Evolutionary conservation across 225 moss, liverwort and hornwort genomes (phyloP).

Genomic region (Antitrichia curtipendula): DNA sequence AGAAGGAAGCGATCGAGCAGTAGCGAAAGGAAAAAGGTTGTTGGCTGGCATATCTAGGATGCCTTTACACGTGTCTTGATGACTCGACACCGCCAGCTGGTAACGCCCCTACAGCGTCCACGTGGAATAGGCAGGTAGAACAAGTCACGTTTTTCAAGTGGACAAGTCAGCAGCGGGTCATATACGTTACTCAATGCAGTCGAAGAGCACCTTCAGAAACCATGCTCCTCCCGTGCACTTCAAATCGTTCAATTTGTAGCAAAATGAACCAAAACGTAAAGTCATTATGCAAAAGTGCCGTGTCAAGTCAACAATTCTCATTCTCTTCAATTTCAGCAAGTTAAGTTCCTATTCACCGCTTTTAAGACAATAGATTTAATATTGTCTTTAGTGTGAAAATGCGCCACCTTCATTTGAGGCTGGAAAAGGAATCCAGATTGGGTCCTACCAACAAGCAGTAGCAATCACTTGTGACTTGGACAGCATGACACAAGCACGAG

Average conservation of each 20-base stretch:
- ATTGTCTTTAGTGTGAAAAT: neutral
- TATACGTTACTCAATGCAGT: neutral
- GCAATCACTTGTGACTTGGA: neutral
- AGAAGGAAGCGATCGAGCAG: neutral
- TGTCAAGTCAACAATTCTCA: neutral
- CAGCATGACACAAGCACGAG: neutral
- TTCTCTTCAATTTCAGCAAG: neutral
- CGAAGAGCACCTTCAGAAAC: neutral
- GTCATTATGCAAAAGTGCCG: neutral
- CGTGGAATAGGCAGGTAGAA: neutral
- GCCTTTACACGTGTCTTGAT: neutral
- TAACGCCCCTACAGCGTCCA: neutral
- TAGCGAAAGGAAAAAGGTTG: neutral
- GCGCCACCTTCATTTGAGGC: neutral
- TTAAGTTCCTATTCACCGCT: neutral
- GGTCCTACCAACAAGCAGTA: neutral
- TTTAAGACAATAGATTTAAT: neutral
- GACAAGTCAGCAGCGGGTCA: neutral
- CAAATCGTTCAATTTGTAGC: neutral
- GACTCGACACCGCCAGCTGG: slow-evolving; percentile 8
- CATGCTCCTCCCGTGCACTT: neutral
- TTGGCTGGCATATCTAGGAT: neutral
- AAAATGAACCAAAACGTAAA: neutral
- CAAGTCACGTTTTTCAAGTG: neutral
- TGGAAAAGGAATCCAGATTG: neutral